Evolutionary conservation across 2,329 filamentous ascomycete genomes (phyloP), one percentile per base, ranked within the genome.

Genomic region (Pseudohalonectria lignicola): DNA sequence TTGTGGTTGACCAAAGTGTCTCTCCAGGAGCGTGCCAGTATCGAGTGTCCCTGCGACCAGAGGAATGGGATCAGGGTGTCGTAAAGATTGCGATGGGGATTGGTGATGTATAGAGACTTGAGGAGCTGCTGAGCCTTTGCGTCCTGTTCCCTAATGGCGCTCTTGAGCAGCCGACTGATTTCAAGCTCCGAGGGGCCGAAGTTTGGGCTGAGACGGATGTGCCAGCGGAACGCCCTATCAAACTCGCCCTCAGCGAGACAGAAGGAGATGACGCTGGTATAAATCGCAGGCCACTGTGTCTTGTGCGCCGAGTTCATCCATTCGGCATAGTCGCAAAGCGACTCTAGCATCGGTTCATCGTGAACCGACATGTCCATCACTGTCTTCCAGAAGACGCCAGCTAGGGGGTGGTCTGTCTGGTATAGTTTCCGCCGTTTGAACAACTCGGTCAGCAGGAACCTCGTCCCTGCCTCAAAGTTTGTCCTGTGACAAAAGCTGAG

Each of bases 41-140:
- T 47, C 1, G 64, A 64, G 25, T 60, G 53, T 1, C 71, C 71
- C n/a, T 56, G 52, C 4, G 58, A 52, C 46, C 67, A 75, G 2
- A 76, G 55, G 36, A 63, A 52, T 3, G 72, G 69, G n/a, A 76
- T 59, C 7, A 76, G 39, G 16, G 55, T 51, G 45, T 74, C 70
- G 47, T 76, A 76, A 0, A 74, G 46, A 10, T 51, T 45, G 31
- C 60, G 67, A 33, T 66, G 57, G 3, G 48, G 48, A 33, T 61
- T 67, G 15, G 57, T 55, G 8, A 57, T 49, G 43, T 76, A 76
- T 9, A 76, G 53, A 12, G 55, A 51, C 31, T 54, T 56, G 7
- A 76, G 53, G 3, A 59, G 59, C 9, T 54, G 53, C 32, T 67
- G 60, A 34, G 62, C 49, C 17, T 53, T 46, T 3, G 54, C 47